These are phyloP conservation scores for Phoma sp. DNA, from an alignment of 2,329 filamentous ascomycete species.

Conservation along the genomic window DNA sequence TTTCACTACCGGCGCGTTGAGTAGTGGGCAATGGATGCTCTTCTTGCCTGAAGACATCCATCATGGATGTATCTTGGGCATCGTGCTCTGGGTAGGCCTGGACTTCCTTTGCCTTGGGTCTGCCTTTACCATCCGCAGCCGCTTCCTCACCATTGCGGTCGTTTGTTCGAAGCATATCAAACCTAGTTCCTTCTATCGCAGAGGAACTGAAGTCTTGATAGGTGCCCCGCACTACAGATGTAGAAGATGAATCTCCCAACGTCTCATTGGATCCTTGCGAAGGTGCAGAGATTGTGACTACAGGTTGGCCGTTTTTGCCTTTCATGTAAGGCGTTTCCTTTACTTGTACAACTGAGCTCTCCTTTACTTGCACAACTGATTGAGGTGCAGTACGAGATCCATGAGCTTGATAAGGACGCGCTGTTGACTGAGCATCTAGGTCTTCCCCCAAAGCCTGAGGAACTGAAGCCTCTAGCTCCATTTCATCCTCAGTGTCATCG, in stretches of 20 bases:
- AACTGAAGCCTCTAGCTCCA: slow-evolving; percentile 37
- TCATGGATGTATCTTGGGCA: not conserved
- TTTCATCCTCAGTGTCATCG: slow-evolving; percentile 33
- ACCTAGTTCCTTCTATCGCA: slow-evolving; percentile 2
- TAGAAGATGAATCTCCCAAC: slow-evolving; percentile 29
- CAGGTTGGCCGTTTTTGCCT: slow-evolving; percentile 16
- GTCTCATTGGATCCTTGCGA: slow-evolving; percentile 19
- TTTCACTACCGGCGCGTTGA: not conserved
- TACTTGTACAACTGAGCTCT: slow-evolving; percentile 34
- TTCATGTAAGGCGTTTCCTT: slow-evolving; percentile 39
- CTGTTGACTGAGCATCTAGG: not conserved
- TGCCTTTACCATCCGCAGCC: not conserved
- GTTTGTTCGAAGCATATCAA: not conserved
- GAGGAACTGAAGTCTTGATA: slow-evolving; percentile 23
- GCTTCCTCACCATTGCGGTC: not conserved
- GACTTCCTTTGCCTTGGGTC: not conserved
- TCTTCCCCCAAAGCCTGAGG: slow-evolving; percentile 40
- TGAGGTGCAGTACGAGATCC: not conserved
- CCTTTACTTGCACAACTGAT: slow-evolving; percentile 35
- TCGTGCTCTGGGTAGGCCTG: not conserved
- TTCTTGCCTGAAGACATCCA: not conserved
- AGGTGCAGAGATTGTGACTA: slow-evolving; percentile 3
- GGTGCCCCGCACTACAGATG: slow-evolving; percentile 34
- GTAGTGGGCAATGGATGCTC: not conserved
- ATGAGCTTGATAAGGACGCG: not conserved